Percentiles rank a stretch among this genome's conserved stretches.
These are phyloP conservation scores for Kurtzmaniella fragi DNA, from an alignment of 805 yeast genomes.

Conservation along the genomic window DNA sequence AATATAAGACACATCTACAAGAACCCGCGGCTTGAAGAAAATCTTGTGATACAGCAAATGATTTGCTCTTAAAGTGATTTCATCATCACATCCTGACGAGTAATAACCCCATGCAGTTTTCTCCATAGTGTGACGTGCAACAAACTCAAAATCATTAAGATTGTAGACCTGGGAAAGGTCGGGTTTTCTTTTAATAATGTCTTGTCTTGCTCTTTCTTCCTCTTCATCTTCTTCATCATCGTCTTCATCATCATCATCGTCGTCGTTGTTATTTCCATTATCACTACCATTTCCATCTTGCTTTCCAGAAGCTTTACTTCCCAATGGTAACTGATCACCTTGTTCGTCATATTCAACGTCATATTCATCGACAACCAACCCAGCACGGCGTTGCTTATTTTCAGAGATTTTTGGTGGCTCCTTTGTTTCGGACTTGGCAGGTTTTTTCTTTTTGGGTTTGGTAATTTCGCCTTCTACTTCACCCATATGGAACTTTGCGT, in stretches of 20 bases:
- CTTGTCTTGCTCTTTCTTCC: constrained; percentile 19
- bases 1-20: constrained; percentile 74
- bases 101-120: constrained; percentile 84
- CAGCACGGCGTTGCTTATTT: neutral
- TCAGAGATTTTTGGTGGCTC: neutral
- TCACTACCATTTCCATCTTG: neutral
- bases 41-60: constrained; percentile 85
- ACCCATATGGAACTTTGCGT: constrained; percentile 30
- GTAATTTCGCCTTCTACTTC: constrained; percentile 16
- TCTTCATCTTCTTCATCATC: constrained; percentile 40
- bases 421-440: neutral
- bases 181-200: constrained; percentile 29
- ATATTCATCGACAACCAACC: constrained; percentile 25
- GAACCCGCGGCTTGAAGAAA: constrained; percentile 78
- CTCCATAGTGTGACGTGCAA: constrained; percentile 24
- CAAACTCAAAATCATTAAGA: constrained; percentile 24
- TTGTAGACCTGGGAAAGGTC: constrained; percentile 16
- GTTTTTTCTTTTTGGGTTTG: constrained; percentile 5
- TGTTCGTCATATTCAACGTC: constrained; percentile 42
- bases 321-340: constrained; percentile 21
- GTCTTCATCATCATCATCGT: constrained; percentile 21
- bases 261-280: constrained; percentile 7
- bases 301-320: neutral
- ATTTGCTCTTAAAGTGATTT: constrained; percentile 83
- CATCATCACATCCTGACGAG: constrained; percentile 90